Base-by-base conservation (phyloP, 2,329 filamentous ascomycete genomes). In the Cordyceps javanica region DNA sequence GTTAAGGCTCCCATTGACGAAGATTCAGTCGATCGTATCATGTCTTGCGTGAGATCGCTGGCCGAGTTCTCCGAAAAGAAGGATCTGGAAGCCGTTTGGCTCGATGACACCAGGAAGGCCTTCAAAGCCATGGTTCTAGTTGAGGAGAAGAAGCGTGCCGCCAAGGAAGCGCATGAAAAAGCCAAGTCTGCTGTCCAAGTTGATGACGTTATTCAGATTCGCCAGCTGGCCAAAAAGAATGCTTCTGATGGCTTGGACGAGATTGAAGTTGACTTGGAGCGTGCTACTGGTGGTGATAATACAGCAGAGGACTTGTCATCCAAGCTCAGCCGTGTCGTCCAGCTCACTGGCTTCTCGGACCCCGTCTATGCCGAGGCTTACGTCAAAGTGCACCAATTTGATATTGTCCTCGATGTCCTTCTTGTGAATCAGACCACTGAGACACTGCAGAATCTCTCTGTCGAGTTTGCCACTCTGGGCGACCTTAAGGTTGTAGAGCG, bases 351-450 rank as follows among this genome's bases (percentile, higher is more conserved):
- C 60, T 99, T 99, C 81, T 97, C 94, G 0, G 94, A 99, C 69
- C 88, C 94, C 1, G 94, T 99, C 14, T 99, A 99, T 67, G 94
- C 91, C n/a, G 94, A 99, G 75, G 94, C 94, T 5, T 99, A 99
- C 67, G 93, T 99, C 68, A 96, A 96, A 72, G 93, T 99, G 10
- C 92, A 97, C 72, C 94, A 99, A 72, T 99, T 99, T 68, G 94
- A 99, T 69, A 99, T 99, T 66, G 89, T 99, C 16, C 82, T 99
- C 26, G 94, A 99, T 68, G 94, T 99, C 9, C 82, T 99, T 3
- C 81, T 99, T 23, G 94, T 99, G 67, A 99, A 99, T 73, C 94
- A 99, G 74, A 97, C 94, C 0, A 90, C 88, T 14, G 93, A 97
- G 69, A 99, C 94, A 3, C 81, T 99, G 25, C 94, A 97, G 72